These are phyloP conservation scores for Polyporus tsugae DNA, from an alignment of 1,284 basidiomycete genomes.

Conservation along the genomic window DNA sequence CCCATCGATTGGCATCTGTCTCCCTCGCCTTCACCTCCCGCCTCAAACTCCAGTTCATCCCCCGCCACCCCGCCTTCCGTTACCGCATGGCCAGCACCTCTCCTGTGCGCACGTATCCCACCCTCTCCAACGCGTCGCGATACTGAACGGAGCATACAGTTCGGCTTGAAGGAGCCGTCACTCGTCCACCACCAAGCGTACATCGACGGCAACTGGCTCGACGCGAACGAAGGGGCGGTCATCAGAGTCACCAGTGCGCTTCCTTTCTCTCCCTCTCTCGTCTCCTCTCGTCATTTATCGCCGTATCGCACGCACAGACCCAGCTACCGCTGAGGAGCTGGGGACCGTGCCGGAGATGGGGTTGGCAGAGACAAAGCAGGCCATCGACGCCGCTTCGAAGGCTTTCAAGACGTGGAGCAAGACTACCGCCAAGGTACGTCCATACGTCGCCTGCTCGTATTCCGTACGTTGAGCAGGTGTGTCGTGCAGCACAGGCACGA, in stretches of 20 bases:
- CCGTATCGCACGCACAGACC: slow-evolving; percentile 60
- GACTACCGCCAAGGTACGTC: slow-evolving; percentile 78
- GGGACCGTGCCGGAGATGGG: slow-evolving; percentile 91
- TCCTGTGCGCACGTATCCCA: slow-evolving; percentile 20
- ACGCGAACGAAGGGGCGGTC: slow-evolving; percentile 74
- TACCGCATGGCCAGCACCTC: slow-evolving; percentile 41
- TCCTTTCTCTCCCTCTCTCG: slow-evolving; percentile 8
- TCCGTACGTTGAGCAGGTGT: background rate
- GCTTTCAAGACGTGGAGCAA: slow-evolving; percentile 86
- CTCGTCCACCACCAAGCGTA: slow-evolving; percentile 80
- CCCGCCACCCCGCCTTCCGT: slow-evolving; percentile 26
- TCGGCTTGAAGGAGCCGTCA: slow-evolving; percentile 78
- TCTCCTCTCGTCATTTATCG: slow-evolving; percentile 1
- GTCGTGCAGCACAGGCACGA: slow-evolving; percentile 74
- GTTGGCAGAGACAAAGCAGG: slow-evolving; percentile 79
- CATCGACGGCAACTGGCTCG: slow-evolving; percentile 86
- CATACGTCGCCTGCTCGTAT: background rate
- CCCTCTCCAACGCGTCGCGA: too few relatives aligned
- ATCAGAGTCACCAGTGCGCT: slow-evolving; percentile 81
- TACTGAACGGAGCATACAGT: slow-evolving; percentile 48
- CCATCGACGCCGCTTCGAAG: slow-evolving; percentile 78
- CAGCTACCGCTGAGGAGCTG: slow-evolving; percentile 81
- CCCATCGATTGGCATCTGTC: slow-evolving; percentile 7
- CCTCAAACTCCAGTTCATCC: slow-evolving; percentile 22
- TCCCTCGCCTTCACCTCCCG: slow-evolving; percentile 19